phyloP scores from a whole-genome alignment of 192 early-diverging fungal species.

The Pilobolus umbonatus region DNA sequence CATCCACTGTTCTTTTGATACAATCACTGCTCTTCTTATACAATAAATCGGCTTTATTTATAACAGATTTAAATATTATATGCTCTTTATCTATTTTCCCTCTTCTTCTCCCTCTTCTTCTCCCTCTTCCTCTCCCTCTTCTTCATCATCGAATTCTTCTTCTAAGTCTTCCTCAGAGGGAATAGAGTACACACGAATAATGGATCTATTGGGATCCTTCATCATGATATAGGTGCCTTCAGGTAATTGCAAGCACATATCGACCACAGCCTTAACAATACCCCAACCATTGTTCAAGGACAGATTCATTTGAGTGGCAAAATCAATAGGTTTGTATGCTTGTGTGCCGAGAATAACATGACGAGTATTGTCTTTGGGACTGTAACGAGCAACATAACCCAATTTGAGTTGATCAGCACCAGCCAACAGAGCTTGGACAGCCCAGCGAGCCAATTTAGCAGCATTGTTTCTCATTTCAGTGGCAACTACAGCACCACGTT shows the following conservation, averaged over 20 bases:
- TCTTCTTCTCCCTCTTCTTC: slow-evolving; percentile 32
- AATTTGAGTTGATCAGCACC: slow-evolving; percentile 89
- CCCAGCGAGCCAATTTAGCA: slow-evolving; percentile 92
- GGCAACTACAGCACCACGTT: slow-evolving; percentile 93
- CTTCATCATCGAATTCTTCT: slow-evolving; percentile 57
- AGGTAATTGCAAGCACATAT: slow-evolving; percentile 75
- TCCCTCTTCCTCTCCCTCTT: slow-evolving; percentile 41
- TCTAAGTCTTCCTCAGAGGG: slow-evolving; percentile 63
- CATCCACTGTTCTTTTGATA: too few relatives aligned
- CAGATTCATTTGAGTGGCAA: slow-evolving; percentile 85
- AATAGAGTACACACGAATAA: slow-evolving; percentile 77
- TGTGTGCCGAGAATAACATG: slow-evolving; percentile 83
- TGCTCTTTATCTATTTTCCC: too few relatives aligned
- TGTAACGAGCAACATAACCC: slow-evolving; percentile 74
- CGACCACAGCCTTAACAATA: slow-evolving; percentile 90
- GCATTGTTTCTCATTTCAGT: slow-evolving; percentile 98
- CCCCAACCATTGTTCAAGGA: slow-evolving; percentile 90
- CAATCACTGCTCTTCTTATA: too few relatives aligned
- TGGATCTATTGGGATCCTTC: slow-evolving; percentile 94
- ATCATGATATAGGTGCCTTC: slow-evolving; percentile 95
- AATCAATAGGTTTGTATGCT: slow-evolving; percentile 84
- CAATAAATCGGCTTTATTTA: too few relatives aligned
- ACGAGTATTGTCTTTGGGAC: slow-evolving; percentile 70
- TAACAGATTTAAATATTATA: too few relatives aligned
- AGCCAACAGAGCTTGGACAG: slow-evolving; percentile 84